phyloP scores from a whole-genome alignment of 2,329 filamentous ascomycete species.

The Diaporthe ilicicola region DNA sequence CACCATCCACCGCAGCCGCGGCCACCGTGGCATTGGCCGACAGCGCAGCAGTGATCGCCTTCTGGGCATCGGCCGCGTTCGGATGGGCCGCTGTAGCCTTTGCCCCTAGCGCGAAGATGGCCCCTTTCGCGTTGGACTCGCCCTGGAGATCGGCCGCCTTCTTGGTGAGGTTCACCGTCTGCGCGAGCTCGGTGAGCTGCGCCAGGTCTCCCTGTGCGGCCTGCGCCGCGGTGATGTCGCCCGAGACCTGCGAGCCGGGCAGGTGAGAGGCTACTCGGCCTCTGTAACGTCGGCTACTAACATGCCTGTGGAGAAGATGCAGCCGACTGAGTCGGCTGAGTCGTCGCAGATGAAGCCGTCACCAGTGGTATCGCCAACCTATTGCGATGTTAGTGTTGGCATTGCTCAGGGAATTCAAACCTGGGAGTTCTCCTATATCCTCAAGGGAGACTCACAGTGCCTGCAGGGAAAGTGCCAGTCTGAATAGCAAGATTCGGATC shows the following conservation, averaged over 20 bases:
- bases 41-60: neutral
- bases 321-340: conserved; percentile 52
- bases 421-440: no score
- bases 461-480: conserved; percentile 52
- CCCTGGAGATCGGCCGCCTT: conserved; percentile 6
- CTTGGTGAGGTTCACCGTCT: conserved; percentile 17
- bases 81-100: neutral
- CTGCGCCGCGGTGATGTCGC: neutral
- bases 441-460: conserved; percentile 36
- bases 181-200: conserved; percentile 12
- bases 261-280: conserved; percentile 19
- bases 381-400: neutral
- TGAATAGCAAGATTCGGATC: conserved; percentile 50
- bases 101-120: neutral
- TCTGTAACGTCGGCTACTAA: conserved; percentile 53
- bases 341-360: conserved; percentile 59
- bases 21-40: neutral
- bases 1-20: neutral
- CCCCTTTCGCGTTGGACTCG: neutral
- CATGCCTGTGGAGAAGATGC: conserved; percentile 59
- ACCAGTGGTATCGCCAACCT: conserved; percentile 51
- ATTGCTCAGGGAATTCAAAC: neutral
- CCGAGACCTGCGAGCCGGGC: neutral
- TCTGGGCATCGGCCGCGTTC: conserved; percentile 19
- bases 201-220: neutral